These are phyloP conservation scores for Clarireedia homoeocarpa DNA, from an alignment of 2,329 filamentous ascomycete genomes.

Conservation along the genomic window DNA sequence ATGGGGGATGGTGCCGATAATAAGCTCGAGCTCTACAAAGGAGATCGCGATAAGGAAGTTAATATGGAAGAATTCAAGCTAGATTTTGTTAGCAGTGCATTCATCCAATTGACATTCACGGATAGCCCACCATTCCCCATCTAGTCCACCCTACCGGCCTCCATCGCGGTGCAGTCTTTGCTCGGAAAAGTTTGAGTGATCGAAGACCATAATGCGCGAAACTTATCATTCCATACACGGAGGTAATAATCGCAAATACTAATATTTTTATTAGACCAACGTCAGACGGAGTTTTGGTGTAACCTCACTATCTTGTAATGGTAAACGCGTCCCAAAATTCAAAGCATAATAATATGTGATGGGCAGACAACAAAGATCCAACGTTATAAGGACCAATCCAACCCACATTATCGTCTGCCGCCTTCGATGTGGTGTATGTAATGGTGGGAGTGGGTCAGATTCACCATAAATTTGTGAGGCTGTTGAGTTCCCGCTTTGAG, in stretches of 20 bases:
- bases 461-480: conserved; percentile 4
- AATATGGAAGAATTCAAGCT: conserved; percentile 23
- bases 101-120: not conserved
- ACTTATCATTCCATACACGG: conserved; percentile 22
- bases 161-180: conserved; percentile 15
- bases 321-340: conserved; percentile 20
- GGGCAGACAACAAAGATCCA: conserved; percentile 22
- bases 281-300: not conserved
- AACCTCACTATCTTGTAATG: conserved; percentile 20
- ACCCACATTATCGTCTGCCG: conserved; percentile 14
- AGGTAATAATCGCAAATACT: conserved; percentile 24
- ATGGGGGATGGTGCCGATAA: conserved; percentile 18
- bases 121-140: conserved; percentile 22
- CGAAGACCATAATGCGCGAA: conserved; percentile 23
- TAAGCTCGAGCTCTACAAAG: conserved; percentile 23
- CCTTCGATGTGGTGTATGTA: conserved; percentile 22
- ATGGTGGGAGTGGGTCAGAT: conserved; percentile 15
- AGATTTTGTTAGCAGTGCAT: not conserved
- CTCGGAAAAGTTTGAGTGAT: conserved; percentile 20
- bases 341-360: conserved; percentile 25
- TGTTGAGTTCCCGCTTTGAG: not conserved
- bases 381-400: conserved; percentile 14
- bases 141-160: conserved; percentile 24
- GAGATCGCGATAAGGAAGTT: conserved; percentile 21
- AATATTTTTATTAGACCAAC: not conserved